Conservation (phyloP, 345 rosid genomes). For the Ricinus communis region DNA sequence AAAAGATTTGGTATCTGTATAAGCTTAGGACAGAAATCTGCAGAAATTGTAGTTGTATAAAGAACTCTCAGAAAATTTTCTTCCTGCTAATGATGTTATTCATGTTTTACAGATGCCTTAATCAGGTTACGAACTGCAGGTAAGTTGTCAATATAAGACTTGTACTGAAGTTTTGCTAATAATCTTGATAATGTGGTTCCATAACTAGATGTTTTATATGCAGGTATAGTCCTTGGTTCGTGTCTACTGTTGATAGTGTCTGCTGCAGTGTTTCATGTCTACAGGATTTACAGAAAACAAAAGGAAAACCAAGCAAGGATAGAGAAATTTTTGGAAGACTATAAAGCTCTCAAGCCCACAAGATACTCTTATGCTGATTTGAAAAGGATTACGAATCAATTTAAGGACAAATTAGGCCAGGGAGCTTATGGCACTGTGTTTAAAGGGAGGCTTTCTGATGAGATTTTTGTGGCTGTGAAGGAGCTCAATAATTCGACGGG, state of each 20-base stretch:
- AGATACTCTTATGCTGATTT: conserved; percentile 22
- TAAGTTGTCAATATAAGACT: too few species aligned
- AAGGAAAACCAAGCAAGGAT: conserved; percentile 10
- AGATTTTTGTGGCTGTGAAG: conserved; percentile 29
- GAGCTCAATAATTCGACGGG: conserved; percentile 20
- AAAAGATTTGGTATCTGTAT: too few species aligned
- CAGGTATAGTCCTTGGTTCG: conserved; percentile 3
- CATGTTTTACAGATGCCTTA: too few species aligned
- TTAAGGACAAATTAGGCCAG: conserved; percentile 21
- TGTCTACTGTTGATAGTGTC: background rate
- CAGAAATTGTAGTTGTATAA: too few species aligned
- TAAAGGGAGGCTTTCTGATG: conserved; percentile 27
- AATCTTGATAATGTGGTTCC: too few species aligned
- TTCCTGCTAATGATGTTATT: too few species aligned
- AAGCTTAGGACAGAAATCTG: too few species aligned
- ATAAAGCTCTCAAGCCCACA: conserved; percentile 25
- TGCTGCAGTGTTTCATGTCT: background rate
- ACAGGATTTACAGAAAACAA: conserved; percentile 1
- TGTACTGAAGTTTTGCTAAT: too few species aligned
- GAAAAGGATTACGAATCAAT: conserved; percentile 21
- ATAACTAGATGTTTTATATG: background rate
- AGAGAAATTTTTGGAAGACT: conserved; percentile 25
- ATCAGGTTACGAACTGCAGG: too few species aligned
- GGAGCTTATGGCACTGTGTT: conserved; percentile 30
- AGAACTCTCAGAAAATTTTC: too few species aligned